Base-by-base conservation (phyloP, 1,284 basidiomycete species). In the Ceratobasidium sp. region DNA sequence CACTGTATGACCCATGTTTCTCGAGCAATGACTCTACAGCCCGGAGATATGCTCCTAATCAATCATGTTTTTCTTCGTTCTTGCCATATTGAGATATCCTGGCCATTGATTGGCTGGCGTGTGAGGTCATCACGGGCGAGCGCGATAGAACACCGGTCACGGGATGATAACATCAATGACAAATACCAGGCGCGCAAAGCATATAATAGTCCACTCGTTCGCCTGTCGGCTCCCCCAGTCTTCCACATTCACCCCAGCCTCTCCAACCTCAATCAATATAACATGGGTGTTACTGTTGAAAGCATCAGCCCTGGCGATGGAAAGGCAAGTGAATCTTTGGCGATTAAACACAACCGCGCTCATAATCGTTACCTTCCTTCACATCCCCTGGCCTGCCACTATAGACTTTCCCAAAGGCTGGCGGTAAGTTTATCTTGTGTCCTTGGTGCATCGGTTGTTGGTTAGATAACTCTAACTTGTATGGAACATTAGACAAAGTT, bases 211-310 rank as follows among this genome's bases (percentile, higher is more conserved):
- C 38, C 32, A 26, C 57, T 21, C 14, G 14, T 59, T 16, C 52
- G 26, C 35, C 52, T n/a, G n/a, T 16, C 28, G 35, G n/a, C 28
- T 55, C 52, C n/a, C 11, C 52, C 52, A 55, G 21, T n/a, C 52
- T 55, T 55, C 52, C 52, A 55, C 52, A 28, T 32, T 32, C 28
- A 55, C 28, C 52, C 28, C 28, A n/a, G n/a, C n/a, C n/a, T n/a
- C 21, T 50, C 21, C 21, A 50, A 52, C 13, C 30, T 43, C 13
- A n/a, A 49, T 41, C 41, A 13, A 28, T 35, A n/a, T 26, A 67
- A 28, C 49, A 74, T 74, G 87, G 86, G 86, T 77, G 85, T 87
- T 62, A 82, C 81, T 38, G 79, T 88, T 67, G 81, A 85, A 72
- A 80, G 77, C 14, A 75, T 85, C 64, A 74, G 77, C 23, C 76